Percentiles rank a stretch among this genome's conserved stretches.
phyloP scores from a whole-genome alignment of 139 green algal species.

The Bryopsis sp. region DNA sequence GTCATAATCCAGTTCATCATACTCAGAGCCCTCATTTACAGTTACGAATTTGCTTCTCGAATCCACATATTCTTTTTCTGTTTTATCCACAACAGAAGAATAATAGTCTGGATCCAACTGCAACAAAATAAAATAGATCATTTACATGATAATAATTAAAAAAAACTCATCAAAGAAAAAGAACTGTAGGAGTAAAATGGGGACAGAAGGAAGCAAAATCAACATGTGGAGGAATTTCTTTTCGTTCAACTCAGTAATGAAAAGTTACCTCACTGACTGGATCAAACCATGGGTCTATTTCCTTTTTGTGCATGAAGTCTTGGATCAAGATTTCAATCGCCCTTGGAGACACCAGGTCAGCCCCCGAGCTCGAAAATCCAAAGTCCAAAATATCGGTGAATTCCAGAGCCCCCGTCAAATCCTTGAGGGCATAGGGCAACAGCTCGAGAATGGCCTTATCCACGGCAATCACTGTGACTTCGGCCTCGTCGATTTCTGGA shows the following conservation, averaged over 20 bases:
- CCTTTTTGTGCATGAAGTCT: not conserved
- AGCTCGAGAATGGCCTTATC: conserved; percentile 23
- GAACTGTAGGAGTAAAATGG: too few relatives aligned
- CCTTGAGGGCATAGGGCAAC: conserved; percentile 31
- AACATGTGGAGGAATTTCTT: too few relatives aligned
- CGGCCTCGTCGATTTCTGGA: not conserved
- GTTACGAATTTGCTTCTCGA: too few relatives aligned
- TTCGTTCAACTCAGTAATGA: not conserved
- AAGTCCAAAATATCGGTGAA: conserved; percentile 3
- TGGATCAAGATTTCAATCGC: conserved; percentile 11
- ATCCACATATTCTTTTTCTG: too few relatives aligned
- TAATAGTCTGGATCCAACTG: too few relatives aligned
- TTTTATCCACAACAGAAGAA: too few relatives aligned
- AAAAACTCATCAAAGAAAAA: not conserved
- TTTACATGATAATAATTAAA: not conserved
- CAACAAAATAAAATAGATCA: not conserved
- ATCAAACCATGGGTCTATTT: conserved; percentile 10
- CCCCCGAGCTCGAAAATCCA: not conserved
- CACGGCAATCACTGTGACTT: conserved; percentile 20
- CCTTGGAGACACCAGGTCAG: not conserved
- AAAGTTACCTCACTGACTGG: not conserved
- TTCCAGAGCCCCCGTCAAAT: not conserved
- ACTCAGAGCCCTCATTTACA: too few relatives aligned
- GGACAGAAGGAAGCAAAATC: too few relatives aligned
- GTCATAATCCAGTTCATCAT: too few relatives aligned